Evolutionary conservation across 2,329 filamentous ascomycete genomes (phyloP), one percentile per base, ranked within the genome.

Genomic region (Sporothrix phasma): DNA sequence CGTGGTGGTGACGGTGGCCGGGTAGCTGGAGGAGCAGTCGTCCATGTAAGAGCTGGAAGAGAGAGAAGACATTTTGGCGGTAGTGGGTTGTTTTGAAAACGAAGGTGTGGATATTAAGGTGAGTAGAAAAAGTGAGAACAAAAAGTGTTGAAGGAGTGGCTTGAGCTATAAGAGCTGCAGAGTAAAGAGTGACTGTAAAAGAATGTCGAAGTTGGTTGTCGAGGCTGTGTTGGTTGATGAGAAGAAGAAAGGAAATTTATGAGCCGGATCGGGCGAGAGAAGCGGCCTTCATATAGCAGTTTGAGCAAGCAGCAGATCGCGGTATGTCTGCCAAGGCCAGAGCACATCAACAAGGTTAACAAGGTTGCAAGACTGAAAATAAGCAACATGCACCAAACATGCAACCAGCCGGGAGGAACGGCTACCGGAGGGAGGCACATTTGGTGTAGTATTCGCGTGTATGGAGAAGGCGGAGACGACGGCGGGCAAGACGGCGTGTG

Each of bases 251-350:
- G 22, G n/a, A 62, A n/a, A n/a, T n/a, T n/a, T n/a, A n/a, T n/a
- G n/a, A 43, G 6, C 26, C 34, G 19, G 61, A 54, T 34, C 31
- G 72, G 17, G 67, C 63, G 68, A 72, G 71, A 67, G 67, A 66
- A 22, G 34, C 31, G 31, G 47, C 37, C 47, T 62, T 62, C 61
- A 62, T 62, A 62, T 62, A 62, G 31, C 34, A 43, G 31, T 41
- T 10, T 13, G n/a, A 13, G 34, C 2, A 10, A 7, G 26, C 7
- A 3, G 39, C 19, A 26, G 22, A 58, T 43, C 34, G 56, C 24
- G 29, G 15, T 3, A 31, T 45, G 56, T 31, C 19, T 46, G 56
- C 56, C 56, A 60, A 39, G 53, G 5, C n/a, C 29, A 45, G 24
- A 61, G 22, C 22, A 6, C 58, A 47, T 47, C 47, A 53, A 34